Evolutionary conservation across 2,329 filamentous ascomycete genomes (phyloP), one percentile per base, ranked within the genome.

Genomic region (Trichoderma pleuroti): DNA sequence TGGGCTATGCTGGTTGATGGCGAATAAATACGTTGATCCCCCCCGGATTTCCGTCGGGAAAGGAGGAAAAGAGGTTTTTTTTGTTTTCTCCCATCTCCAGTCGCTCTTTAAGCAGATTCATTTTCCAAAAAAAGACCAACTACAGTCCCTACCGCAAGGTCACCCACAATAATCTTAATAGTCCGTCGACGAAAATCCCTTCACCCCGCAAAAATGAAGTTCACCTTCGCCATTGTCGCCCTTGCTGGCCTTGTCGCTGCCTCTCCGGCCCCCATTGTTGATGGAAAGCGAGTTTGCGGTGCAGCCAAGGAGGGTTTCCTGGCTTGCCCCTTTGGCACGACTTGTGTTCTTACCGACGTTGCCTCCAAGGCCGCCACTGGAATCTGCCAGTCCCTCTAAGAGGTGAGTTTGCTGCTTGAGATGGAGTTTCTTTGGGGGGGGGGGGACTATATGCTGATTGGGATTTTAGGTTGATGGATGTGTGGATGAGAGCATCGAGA

Each of bases 181-280:
- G 9, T 12, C 39, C 32, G 26, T 21, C 28, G 21, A 57, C 28
- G 24, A 34, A 64, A 30, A 18, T 8, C 3, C 4, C 24, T 49
- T 12, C 14, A 56, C 6, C 14, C 39, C 18, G 26, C 65, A 36
- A 68, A 61, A n/a, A 68, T 68, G 65, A 49, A 68, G 54, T 68
- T 68, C 56, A 36, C 65, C 30, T n/a, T 68, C 36, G 30, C 24
- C 6, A 30, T 68, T 24, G 65, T 57, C 21, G 54, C 56, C 36
- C 56, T 68, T 30, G 65, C 56, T 52, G 65, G 65, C 65, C 65
- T 68, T 26, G 65, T 42, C 4, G 65, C 65, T n/a, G 65, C 65
- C 18, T 30, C 65, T 36, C 65, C 65, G 28, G 56, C 65, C n/a
- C 54, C 65, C 4, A 34, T 26, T 34, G 65, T 68, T 28, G 24